Evolutionary conservation across 306 rosid genomes (phyloP).

Genomic region (Citrullus colocynthis): DNA sequence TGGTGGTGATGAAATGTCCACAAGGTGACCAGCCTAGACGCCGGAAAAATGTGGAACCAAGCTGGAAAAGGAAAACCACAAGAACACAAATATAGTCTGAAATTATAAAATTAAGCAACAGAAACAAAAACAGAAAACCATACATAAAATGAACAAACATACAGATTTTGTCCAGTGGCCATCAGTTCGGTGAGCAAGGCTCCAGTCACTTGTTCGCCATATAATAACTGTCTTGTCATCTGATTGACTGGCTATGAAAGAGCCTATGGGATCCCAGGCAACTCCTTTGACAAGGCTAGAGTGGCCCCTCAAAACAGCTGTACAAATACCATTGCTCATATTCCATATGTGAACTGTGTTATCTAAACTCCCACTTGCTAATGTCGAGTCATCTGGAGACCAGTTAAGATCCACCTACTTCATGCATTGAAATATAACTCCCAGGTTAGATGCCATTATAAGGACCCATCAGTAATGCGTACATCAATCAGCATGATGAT

Average conservation of each 20-base stretch:
- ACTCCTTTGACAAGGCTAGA: conserved; percentile 97
- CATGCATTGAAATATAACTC: conserved; percentile 52
- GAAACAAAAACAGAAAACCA: background rate
- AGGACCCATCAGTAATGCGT: conserved; percentile 1
- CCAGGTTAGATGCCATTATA: conserved; percentile 38
- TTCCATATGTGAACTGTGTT: conserved; percentile 93
- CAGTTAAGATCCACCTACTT: conserved; percentile 99
- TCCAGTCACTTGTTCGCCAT: conserved; percentile 99
- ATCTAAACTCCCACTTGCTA: conserved; percentile 98
- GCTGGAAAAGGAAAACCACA: conserved; percentile 47
- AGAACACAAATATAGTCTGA: background rate
- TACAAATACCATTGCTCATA: conserved; percentile 89
- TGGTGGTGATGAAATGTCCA: conserved; percentile 95
- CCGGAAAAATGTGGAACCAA: conserved; percentile 95
- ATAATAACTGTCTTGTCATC: conserved; percentile 97
- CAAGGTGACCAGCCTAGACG: conserved; percentile 99
- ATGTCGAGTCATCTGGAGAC: conserved; percentile 91
- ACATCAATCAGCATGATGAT: background rate
- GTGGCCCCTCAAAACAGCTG: conserved; percentile 98
- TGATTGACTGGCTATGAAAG: conserved; percentile 95
- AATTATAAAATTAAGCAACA: background rate
- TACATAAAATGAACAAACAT: conserved; percentile 22
- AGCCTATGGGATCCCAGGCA: conserved; percentile 98
- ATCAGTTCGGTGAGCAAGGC: conserved; percentile 94
- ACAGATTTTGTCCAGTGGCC: conserved; percentile 98